phyloP scores from a whole-genome alignment of 768 basidiomycete species.

The Mycena capillaripes region DNA sequence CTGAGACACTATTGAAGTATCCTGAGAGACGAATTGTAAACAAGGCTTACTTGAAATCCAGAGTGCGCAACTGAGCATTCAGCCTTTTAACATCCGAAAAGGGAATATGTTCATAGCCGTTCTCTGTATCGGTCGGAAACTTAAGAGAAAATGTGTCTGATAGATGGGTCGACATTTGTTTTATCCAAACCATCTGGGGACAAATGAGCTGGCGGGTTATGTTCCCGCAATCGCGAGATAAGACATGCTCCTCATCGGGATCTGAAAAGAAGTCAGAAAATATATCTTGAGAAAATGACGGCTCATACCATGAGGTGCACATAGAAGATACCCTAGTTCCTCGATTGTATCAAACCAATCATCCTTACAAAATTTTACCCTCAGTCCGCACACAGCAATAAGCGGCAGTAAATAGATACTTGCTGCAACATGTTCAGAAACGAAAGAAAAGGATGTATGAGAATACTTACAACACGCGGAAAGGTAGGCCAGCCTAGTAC shows the following conservation, averaged over 20 bases:
- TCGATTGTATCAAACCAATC: not conserved
- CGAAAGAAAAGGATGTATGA: not conserved
- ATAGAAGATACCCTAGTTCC: not conserved
- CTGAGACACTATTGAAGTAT: not conserved
- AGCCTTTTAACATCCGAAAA: not conserved
- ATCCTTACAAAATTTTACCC: not conserved
- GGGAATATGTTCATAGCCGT: not conserved
- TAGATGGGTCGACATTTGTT: not conserved
- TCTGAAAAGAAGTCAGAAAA: not conserved
- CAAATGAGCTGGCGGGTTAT: not conserved
- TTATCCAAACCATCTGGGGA: not conserved
- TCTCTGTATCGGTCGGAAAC: not conserved
- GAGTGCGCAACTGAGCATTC: not conserved
- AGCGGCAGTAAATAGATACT: conserved; percentile 15
- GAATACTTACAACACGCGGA: not conserved
- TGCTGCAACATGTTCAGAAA: not conserved
- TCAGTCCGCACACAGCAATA: not conserved
- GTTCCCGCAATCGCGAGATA: conserved; percentile 1
- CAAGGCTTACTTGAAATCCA: not conserved
- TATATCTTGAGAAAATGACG: not conserved
- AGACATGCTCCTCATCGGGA: not conserved
- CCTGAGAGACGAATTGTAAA: not conserved
- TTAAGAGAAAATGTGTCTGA: not conserved
- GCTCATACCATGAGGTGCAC: not conserved
- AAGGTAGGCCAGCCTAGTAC: conserved; percentile 7